Percentiles rank a stretch among this genome's conserved stretches.
Evolutionary conservation across 1,139 yeast species (phyloP).

Genomic region (Debaryomyces psychrophilus): DNA sequence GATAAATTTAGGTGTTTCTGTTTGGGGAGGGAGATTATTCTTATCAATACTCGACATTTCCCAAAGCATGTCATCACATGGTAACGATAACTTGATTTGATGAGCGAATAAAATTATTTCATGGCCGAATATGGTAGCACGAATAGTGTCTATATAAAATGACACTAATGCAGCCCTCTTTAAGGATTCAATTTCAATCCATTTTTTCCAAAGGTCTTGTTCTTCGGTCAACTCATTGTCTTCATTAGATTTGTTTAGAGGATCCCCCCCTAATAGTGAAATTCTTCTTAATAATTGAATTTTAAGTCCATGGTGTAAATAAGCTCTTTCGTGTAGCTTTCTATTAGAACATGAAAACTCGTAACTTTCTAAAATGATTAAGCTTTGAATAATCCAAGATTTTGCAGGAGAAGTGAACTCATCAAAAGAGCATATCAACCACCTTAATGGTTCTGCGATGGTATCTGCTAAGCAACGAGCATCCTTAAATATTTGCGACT

Average conservation of each 20-base stretch:
- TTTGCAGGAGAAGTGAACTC: conserved; percentile 52
- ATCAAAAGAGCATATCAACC: conserved; percentile 53
- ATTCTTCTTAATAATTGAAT: conserved; percentile 65
- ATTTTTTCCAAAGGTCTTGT: conserved; percentile 16
- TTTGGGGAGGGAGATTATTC: conserved; percentile 9
- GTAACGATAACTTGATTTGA: conserved; percentile 23
- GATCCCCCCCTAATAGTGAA: conserved; percentile 63
- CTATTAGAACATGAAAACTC: conserved; percentile 50
- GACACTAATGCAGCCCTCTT: conserved; percentile 25
- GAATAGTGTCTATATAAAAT: conserved; percentile 23
- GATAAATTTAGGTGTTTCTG: conserved; percentile 35
- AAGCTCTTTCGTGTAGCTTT: conserved; percentile 63
- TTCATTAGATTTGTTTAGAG: conserved; percentile 21
- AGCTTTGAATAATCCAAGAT: conserved; percentile 61
- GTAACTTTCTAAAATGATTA: conserved; percentile 56
- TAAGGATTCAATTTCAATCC: conserved; percentile 26
- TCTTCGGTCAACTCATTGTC: conserved; percentile 10
- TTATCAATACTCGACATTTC: conserved; percentile 14
- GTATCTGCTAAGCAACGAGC: conserved; percentile 23
- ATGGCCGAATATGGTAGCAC: conserved; percentile 27
- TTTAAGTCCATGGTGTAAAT: conserved; percentile 68
- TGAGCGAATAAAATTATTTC: conserved; percentile 20
- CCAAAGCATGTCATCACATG: conserved; percentile 26
- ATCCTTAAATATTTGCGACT: conserved; percentile 6
- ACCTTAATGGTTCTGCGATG: conserved; percentile 60